phyloP scores from a whole-genome alignment of 257 asterid species.

The Nicotiana attenuata region DNA sequence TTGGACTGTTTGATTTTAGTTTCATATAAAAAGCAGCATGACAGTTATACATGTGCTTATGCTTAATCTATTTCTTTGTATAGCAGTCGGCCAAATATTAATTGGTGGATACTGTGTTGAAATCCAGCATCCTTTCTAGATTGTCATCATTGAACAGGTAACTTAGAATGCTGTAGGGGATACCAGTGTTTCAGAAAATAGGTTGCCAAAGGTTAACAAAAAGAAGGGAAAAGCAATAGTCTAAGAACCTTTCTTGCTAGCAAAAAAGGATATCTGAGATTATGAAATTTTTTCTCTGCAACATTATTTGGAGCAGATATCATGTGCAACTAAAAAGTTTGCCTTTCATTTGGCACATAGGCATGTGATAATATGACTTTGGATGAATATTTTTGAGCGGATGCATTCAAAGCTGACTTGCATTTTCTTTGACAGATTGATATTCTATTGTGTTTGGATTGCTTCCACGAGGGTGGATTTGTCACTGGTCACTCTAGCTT shows the following conservation, averaged over 20 bases:
- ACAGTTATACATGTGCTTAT: no score
- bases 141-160: no score
- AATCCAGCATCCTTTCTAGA: no score
- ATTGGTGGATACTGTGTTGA: no score
- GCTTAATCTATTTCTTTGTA: no score
- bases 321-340: neutral
- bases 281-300: neutral
- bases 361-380: neutral
- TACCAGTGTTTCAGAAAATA: neutral
- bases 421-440: slow-evolving; percentile 59
- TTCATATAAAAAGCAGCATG: no score
- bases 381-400: neutral
- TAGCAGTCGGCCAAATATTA: no score
- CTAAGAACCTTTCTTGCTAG: slow-evolving; percentile 11
- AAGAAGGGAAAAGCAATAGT: neutral
- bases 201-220: neutral
- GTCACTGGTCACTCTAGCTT: slow-evolving; percentile 88
- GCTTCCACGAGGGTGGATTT: slow-evolving; percentile 88
- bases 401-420: slow-evolving; percentile 20
- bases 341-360: neutral
- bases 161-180: neutral
- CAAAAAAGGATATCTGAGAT: neutral
- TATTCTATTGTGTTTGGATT: slow-evolving; percentile 67
- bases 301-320: neutral
- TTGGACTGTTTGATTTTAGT: no score